Conservation (phyloP, 441 rosid species). For the Gossypium davidsonii region DNA sequence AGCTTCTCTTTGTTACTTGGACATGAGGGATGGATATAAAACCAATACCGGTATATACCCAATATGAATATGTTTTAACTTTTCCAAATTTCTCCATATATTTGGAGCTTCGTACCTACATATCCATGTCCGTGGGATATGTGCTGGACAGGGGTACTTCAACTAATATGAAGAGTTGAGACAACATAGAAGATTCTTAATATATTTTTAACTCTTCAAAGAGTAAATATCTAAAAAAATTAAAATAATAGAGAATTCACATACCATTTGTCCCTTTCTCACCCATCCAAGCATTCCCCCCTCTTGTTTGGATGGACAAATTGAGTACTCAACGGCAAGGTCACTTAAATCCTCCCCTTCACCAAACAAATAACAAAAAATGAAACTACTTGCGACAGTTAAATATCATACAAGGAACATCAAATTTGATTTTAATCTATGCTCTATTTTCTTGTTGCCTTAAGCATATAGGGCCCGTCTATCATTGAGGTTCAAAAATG, state of each 20-base stretch:
- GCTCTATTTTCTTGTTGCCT: not conserved
- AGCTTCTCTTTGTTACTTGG: not conserved
- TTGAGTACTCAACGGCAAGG: constrained; percentile 69
- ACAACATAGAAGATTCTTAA: not conserved
- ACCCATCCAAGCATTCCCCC: constrained; percentile 93
- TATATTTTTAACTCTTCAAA: not conserved
- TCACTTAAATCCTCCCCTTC: constrained; percentile 87
- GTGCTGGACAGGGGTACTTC: not conserved
- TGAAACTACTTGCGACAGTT: not conserved
- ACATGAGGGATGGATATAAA: not conserved
- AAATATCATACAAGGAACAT: not conserved
- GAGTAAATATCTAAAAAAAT: not conserved
- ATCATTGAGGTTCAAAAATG: too few species aligned
- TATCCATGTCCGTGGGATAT: not conserved
- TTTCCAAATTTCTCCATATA: not conserved
- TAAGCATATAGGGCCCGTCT: not conserved
- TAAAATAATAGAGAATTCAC: not conserved
- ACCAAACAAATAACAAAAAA: constrained; percentile 11
- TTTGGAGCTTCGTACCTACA: not conserved
- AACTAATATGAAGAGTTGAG: not conserved
- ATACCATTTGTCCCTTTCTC: constrained; percentile 75
- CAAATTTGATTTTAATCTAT: not conserved
- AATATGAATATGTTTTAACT: not conserved
- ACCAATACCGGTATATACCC: not conserved
- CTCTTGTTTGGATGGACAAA: constrained; percentile 71